Evolutionary conservation across 371 early-diverging fungal genomes (phyloP), one percentile per base, ranked within the genome.

Genomic region (Syncephalastrum racemosum): DNA sequence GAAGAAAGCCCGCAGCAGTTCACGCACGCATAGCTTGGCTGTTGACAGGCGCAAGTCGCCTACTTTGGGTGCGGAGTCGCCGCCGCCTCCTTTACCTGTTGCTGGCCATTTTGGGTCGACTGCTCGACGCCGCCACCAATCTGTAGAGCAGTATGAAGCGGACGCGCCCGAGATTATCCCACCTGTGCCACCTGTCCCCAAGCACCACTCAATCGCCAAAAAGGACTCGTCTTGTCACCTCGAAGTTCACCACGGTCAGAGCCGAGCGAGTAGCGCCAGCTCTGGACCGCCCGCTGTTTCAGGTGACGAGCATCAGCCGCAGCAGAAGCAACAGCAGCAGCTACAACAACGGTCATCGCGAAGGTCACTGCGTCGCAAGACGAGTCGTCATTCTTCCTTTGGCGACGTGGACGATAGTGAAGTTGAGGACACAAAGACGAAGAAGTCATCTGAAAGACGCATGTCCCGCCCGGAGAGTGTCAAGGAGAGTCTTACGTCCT

Each of bases 101-200:
- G 22, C 22, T 24, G 27, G 49, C 7, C 49, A 20, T 49, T 27
- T 27, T 18, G 36, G 14, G 12, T 14, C 25, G 2, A 27, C 18
- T 19, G 31, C 19, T 15, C 27, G 15, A 27, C 20, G 25, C 15
- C 50, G 15, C 36, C 8, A 46, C 25, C 23, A 14, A 4, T 22
- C n/a, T 18, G 18, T 24, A 16, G 46, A 23, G 48, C 24, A 47
- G 56, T 16, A 56, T n/a, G 49, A 48, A 23, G 7, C 18, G 12
- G 20, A 36, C 10, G 46, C 39, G 14, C 24, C 15, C 13, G 46
- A 52, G 51, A 15, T 45, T 15, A 50, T 62, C 4, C 62, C 62
- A 16, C 62, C 62, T 40, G 62, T 56, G 25, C 62, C 62, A 8
- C 62, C 62, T 7, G 49, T 62, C 4, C 62, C 62, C 22, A 42